phyloP scores from a whole-genome alignment of 768 basidiomycete genomes.

The Sporobolomyces roseus region DNA sequence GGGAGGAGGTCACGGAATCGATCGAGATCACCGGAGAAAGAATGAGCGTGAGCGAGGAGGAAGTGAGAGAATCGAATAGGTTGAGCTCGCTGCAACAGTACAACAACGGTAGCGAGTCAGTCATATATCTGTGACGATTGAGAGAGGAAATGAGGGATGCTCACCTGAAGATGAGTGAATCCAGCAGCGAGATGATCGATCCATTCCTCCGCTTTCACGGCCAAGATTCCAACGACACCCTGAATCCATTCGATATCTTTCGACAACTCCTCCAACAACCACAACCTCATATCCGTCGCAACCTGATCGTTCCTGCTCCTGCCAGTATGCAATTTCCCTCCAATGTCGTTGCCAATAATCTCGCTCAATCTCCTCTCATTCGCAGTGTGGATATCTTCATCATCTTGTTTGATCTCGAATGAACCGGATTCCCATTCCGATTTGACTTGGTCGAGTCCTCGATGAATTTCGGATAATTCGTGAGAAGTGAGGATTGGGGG shows the following conservation, averaged over 20 bases:
- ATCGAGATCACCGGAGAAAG: slow-evolving; percentile 70
- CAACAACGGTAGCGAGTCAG: no score
- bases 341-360: slow-evolving; percentile 72
- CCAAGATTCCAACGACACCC: slow-evolving; percentile 78
- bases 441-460: slow-evolving; percentile 68
- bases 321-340: slow-evolving; percentile 95
- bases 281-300: slow-evolving; percentile 94
- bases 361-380: slow-evolving; percentile 93
- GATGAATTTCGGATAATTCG: slow-evolving; percentile 63
- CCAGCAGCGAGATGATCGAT: slow-evolving; percentile 86
- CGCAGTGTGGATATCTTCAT: slow-evolving; percentile 98
- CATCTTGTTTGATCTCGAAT: slow-evolving; percentile 77
- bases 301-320: slow-evolving; percentile 97
- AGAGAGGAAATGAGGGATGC: slow-evolving; percentile 21
- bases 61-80: slow-evolving; percentile 99
- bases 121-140: no score
- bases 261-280: slow-evolving; percentile 76
- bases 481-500: slow-evolving; percentile 71
- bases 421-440: slow-evolving; percentile 78
- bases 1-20: slow-evolving; percentile 44
- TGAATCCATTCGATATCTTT: slow-evolving; percentile 67
- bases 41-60: slow-evolving; percentile 88
- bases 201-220: slow-evolving; percentile 88
- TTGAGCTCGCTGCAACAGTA: slow-evolving; percentile 71
- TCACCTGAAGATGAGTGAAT: slow-evolving; percentile 93